These are phyloP conservation scores for Candida caryicola DNA, from an alignment of 805 yeast genomes.

Conservation along the genomic window DNA sequence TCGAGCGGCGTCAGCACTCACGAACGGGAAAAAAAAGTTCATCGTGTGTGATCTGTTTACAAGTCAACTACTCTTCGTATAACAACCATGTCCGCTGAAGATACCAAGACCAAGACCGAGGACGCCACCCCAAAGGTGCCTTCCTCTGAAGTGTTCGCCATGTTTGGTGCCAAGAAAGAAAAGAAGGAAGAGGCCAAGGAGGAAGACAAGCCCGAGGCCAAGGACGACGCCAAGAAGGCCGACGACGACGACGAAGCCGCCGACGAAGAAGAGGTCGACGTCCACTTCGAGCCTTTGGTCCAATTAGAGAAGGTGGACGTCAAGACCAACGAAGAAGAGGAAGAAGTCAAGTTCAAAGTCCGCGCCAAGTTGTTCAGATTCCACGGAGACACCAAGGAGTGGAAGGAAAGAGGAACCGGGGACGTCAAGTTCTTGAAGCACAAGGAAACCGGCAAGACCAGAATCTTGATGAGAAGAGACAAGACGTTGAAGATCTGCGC, in stretches of 20 bases:
- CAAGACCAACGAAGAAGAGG: conserved; percentile 91
- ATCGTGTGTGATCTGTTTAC: neutral
- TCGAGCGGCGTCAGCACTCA: conserved; percentile 3
- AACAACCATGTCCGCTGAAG: conserved; percentile 30
- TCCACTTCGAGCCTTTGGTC: conserved; percentile 95
- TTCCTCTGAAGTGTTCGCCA: conserved; percentile 79
- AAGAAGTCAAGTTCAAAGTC: conserved; percentile 77
- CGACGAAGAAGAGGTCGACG: conserved; percentile 65
- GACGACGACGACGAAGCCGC: conserved; percentile 57
- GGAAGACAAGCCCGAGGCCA: conserved; percentile 32
- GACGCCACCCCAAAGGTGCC: conserved; percentile 56
- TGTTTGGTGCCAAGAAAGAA: conserved; percentile 91
- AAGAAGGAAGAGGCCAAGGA: conserved; percentile 48
- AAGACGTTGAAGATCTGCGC: conserved; percentile 98
- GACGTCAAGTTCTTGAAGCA: conserved; percentile 95
- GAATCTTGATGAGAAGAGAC: conserved; percentile 98
- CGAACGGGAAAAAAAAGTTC: conserved; percentile 3
- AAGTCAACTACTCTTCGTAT: neutral
- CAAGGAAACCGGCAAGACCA: conserved; percentile 74
- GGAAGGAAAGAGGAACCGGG: conserved; percentile 99
- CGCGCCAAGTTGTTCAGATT: conserved; percentile 95
- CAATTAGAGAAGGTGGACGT: conserved; percentile 94
- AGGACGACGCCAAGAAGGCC: conserved; percentile 29
- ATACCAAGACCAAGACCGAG: conserved; percentile 27
- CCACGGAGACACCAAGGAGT: conserved; percentile 79